Evolutionary conservation across 257 asterid species (phyloP).

Genomic region (Avicennia marina): DNA sequence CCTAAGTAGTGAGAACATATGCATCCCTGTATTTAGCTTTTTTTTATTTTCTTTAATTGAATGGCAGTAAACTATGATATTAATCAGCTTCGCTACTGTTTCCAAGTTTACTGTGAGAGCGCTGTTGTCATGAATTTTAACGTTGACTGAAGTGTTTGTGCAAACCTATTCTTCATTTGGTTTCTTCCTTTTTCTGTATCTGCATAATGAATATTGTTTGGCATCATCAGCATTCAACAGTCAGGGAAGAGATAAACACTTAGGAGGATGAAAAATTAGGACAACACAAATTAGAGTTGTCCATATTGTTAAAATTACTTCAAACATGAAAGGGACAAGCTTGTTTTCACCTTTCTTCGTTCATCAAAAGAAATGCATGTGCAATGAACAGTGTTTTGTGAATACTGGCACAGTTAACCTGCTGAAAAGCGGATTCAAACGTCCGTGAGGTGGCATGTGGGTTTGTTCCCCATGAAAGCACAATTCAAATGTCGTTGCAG

Average conservation of each 20-base stretch:
- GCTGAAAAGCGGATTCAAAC: constrained; percentile 11
- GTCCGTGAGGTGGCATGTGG: constrained; percentile 28
- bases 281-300: too few species aligned
- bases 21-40: too few species aligned
- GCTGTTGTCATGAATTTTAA: background rate
- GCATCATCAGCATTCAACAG: background rate
- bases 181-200: background rate
- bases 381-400: background rate
- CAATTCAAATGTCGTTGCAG: constrained; percentile 23
- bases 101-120: background rate
- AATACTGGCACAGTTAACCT: background rate
- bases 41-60: too few species aligned
- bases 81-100: background rate
- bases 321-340: too few species aligned
- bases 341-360: background rate
- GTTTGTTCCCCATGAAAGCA: constrained; percentile 33
- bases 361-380: too few species aligned
- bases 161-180: background rate
- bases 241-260: too few species aligned
- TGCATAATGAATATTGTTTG: background rate
- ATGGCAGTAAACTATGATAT: too few species aligned
- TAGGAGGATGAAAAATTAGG: too few species aligned
- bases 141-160: background rate
- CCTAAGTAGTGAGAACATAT: too few species aligned
- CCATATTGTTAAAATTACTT: too few species aligned